Conservation (phyloP, 192 early-diverging fungal species). For the Blastocladiella britannica region DNA sequence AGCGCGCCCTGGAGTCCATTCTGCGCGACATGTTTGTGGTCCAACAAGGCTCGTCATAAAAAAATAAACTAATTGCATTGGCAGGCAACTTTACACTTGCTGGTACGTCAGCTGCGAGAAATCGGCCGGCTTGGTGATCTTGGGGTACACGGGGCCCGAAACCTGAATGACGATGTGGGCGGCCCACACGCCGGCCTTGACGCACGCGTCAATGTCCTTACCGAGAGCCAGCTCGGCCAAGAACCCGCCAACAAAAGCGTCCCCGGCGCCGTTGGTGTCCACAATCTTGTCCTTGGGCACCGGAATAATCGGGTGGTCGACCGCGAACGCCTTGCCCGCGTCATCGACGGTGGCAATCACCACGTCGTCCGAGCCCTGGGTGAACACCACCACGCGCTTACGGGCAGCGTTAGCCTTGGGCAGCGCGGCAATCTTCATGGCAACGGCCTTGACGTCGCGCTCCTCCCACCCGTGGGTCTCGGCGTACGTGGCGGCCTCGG, state of each 20-base stretch:
- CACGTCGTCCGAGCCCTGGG: constrained; percentile 61
- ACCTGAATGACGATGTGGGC: constrained; percentile 68
- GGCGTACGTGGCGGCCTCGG: constrained; percentile 76
- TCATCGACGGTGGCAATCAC: constrained; percentile 43
- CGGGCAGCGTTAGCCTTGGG: constrained; percentile 51
- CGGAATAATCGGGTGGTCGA: constrained; percentile 36
- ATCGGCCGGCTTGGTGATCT: constrained; percentile 1
- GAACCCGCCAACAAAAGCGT: constrained; percentile 92
- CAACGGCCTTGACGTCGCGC: constrained; percentile 57
- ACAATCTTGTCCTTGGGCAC: constrained; percentile 51
- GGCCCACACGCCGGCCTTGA: constrained; percentile 78
- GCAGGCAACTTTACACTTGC: not conserved
- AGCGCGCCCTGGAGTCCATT: no score
- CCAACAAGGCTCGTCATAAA: no score
- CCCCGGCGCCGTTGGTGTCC: constrained; percentile 96
- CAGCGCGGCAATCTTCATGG: constrained; percentile 55
- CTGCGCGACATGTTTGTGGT: no score
- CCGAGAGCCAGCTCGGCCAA: constrained; percentile 62
- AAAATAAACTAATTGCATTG: no score
- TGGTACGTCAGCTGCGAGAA: not conserved
- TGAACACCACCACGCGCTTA: constrained; percentile 75
- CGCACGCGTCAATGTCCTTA: constrained; percentile 33
- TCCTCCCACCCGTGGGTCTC: constrained; percentile 38
- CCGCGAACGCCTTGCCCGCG: constrained; percentile 36
- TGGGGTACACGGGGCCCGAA: constrained; percentile 53